Evolutionary conservation across 2,329 filamentous ascomycete genomes (phyloP).

Genomic region (Sporothrix brunneoviolacea): DNA sequence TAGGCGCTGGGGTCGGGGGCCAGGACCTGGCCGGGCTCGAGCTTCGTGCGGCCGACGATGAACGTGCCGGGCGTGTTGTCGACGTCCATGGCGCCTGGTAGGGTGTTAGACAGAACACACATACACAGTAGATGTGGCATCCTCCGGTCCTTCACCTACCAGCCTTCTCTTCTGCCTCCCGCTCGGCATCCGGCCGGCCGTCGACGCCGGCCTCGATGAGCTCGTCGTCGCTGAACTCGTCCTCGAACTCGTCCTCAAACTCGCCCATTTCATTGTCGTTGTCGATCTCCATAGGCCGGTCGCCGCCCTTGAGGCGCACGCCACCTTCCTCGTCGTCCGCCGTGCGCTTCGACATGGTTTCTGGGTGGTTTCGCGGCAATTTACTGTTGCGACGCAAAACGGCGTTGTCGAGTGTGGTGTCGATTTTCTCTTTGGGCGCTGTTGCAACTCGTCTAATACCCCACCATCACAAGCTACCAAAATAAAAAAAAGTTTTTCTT

Average conservation of each 20-base stretch:
- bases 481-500: constrained; percentile 14
- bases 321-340: constrained; percentile 17
- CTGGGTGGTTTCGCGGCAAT: background rate
- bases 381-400: no score
- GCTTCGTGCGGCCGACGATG: constrained; percentile 87
- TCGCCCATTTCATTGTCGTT: constrained; percentile 62
- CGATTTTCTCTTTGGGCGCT: no score
- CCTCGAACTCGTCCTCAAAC: constrained; percentile 93
- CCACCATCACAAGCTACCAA: background rate
- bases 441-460: no score
- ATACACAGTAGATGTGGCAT: no score
- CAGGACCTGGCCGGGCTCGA: constrained; percentile 84
- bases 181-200: constrained; percentile 82
- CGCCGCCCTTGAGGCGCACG: constrained; percentile 51
- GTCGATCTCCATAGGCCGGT: constrained; percentile 61
- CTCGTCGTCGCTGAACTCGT: constrained; percentile 81
- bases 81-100: constrained; percentile 74
- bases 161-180: constrained; percentile 80
- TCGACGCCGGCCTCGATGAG: constrained; percentile 92
- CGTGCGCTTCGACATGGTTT: constrained; percentile 20
- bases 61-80: constrained; percentile 75
- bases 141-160: no score
- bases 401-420: no score
- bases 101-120: no score
- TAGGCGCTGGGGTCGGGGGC: constrained; percentile 91